Conservation (phyloP, 352 stramenopile genomes). For the Phytopythium kandeliae region DNA sequence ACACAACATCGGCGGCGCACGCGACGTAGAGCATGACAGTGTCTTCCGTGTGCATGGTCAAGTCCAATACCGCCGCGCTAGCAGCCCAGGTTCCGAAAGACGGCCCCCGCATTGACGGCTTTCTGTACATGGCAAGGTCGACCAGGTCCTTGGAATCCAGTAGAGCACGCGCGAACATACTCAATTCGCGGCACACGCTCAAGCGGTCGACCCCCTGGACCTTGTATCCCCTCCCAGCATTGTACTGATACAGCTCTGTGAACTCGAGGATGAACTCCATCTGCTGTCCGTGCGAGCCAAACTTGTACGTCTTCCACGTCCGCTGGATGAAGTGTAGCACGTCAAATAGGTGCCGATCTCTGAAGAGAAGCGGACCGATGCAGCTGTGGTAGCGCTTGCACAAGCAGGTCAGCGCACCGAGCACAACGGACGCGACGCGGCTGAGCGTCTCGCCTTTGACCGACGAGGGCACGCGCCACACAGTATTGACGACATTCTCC, state of each 20-base stretch:
- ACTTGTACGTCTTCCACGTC: slow-evolving; percentile 41
- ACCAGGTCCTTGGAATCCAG: slow-evolving; percentile 39
- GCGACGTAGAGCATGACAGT: slow-evolving; percentile 33
- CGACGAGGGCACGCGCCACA: background rate
- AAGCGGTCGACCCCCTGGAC: slow-evolving; percentile 26
- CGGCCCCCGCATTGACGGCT: slow-evolving; percentile 18
- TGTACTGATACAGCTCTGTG: slow-evolving; percentile 45
- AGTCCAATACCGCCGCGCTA: slow-evolving; percentile 11
- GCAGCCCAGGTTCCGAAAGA: slow-evolving; percentile 3
- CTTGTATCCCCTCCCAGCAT: slow-evolving; percentile 23
- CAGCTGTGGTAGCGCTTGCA: slow-evolving; percentile 36
- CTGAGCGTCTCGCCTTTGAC: slow-evolving; percentile 1
- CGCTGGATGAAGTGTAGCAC: slow-evolving; percentile 62
- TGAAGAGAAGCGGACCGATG: slow-evolving; percentile 34
- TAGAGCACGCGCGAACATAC: slow-evolving; percentile 29
- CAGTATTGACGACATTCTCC: slow-evolving; percentile 16
- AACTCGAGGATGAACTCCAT: slow-evolving; percentile 63
- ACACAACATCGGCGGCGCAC: slow-evolving; percentile 48
- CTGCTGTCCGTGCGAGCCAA: slow-evolving; percentile 21
- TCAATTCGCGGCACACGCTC: slow-evolving; percentile 35
- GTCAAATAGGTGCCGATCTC: slow-evolving; percentile 17
- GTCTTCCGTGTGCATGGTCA: slow-evolving; percentile 34
- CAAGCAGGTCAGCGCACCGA: slow-evolving; percentile 51
- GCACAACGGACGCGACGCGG: slow-evolving; percentile 27
- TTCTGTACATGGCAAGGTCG: slow-evolving; percentile 32